Evolutionary conservation across 192 early-diverging fungal species (phyloP).

Genomic region (Coemansia sp.): DNA sequence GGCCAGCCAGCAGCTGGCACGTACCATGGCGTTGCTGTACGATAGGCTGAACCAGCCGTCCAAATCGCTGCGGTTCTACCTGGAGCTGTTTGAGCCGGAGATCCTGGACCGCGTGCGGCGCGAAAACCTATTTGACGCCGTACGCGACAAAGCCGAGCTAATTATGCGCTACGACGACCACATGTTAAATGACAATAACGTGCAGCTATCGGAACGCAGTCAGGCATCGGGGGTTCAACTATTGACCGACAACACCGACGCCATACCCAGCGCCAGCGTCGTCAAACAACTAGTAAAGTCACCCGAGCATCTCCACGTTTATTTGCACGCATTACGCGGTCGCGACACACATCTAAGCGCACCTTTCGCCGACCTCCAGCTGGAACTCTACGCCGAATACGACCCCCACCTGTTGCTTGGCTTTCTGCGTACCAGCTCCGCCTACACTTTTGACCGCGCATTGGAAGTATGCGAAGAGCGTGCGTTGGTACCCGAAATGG

Average conservation of each 20-base stretch:
- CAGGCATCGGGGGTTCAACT: slow-evolving; percentile 71
- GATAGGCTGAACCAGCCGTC: slow-evolving; percentile 71
- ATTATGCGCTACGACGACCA: slow-evolving; percentile 83
- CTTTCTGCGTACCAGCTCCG: slow-evolving; percentile 81
- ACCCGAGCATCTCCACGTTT: slow-evolving; percentile 75
- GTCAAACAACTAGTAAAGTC: slow-evolving; percentile 69
- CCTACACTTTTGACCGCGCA: slow-evolving; percentile 75
- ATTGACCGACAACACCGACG: slow-evolving; percentile 81
- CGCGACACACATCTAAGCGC: slow-evolving; percentile 59
- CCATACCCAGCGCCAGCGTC: slow-evolving; percentile 65
- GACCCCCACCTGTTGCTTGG: slow-evolving; percentile 71
- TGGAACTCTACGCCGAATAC: slow-evolving; percentile 92
- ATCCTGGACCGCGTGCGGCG: slow-evolving; percentile 74
- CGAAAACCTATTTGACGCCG: slow-evolving; percentile 78
- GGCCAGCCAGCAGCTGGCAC: slow-evolving; percentile 62
- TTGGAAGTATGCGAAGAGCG: slow-evolving; percentile 74
- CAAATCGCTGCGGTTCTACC: slow-evolving; percentile 76
- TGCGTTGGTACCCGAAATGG: slow-evolving; percentile 95
- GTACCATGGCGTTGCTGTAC: slow-evolving; percentile 75
- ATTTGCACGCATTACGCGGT: slow-evolving; percentile 85
- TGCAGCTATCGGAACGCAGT: slow-evolving; percentile 39
- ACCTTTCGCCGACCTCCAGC: slow-evolving; percentile 75
- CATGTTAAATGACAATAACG: slow-evolving; percentile 6
- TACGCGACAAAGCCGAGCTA: slow-evolving; percentile 77
- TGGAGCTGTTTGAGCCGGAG: slow-evolving; percentile 68